phyloP scores from a whole-genome alignment of 345 rosid species.

The Chamaenerion angustifolium region DNA sequence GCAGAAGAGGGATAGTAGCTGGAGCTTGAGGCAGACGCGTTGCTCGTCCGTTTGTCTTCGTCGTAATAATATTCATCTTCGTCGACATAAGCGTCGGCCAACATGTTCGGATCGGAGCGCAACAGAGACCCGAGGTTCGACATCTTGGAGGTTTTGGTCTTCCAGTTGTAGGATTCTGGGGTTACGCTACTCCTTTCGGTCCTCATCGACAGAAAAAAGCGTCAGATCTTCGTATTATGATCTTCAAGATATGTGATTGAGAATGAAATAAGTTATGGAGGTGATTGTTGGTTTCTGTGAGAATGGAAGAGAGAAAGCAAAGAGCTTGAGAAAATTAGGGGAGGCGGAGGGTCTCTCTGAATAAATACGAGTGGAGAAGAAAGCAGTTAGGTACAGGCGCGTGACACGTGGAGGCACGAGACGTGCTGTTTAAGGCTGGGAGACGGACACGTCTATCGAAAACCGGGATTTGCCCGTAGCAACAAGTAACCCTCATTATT shows the following conservation, averaged over 20 bases:
- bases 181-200: slow-evolving; percentile 3
- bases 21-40: slow-evolving; percentile 21
- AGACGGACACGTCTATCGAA: background rate
- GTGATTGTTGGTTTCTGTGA: no score
- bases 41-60: slow-evolving; percentile 11
- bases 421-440: slow-evolving; percentile 2
- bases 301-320: no score
- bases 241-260: no score
- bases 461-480: no score
- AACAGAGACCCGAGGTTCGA: slow-evolving; percentile 58
- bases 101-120: slow-evolving; percentile 23
- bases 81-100: slow-evolving; percentile 4
- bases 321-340: background rate
- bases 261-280: no score
- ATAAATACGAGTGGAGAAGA: slow-evolving; percentile 2
- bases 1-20: slow-evolving; percentile 14
- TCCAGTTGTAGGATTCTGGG: background rate
- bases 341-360: slow-evolving; percentile 3
- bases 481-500: no score
- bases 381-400: slow-evolving; percentile 4
- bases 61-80: slow-evolving; percentile 13
- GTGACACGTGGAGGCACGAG: slow-evolving; percentile 23
- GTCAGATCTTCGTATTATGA: no score
- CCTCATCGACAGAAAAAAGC: slow-evolving; percentile 5
- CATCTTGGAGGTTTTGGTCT: slow-evolving; percentile 17